Conservation (phyloP, 1,139 yeast genomes). For the Kodamaea anthophila region DNA sequence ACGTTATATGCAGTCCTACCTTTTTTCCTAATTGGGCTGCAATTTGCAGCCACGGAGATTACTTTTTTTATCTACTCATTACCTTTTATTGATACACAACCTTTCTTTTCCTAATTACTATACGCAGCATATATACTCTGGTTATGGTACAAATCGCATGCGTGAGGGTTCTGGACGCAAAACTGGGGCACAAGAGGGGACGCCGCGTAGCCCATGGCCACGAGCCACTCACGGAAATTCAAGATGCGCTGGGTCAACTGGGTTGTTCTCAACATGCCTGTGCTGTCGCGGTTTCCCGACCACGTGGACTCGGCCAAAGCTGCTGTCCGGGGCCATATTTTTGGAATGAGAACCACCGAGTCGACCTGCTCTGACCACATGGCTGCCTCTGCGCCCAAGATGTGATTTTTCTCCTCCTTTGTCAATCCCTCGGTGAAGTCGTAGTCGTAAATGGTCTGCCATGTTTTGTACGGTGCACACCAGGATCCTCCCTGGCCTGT, state of each 20-base stretch:
- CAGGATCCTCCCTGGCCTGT: constrained; percentile 37
- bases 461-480: constrained; percentile 47
- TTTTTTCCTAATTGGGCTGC: too few relatives aligned
- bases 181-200: constrained; percentile 38
- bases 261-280: constrained; percentile 26
- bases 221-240: constrained; percentile 40
- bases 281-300: constrained; percentile 36
- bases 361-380: constrained; percentile 45
- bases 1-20: too few relatives aligned
- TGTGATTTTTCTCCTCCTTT: constrained; percentile 23
- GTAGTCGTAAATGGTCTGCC: constrained; percentile 41
- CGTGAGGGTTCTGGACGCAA: constrained; percentile 36
- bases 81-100: too few relatives aligned
- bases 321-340: constrained; percentile 44
- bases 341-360: constrained; percentile 29
- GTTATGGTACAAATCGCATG: constrained; percentile 27
- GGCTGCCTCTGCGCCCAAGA: constrained; percentile 42
- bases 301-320: constrained; percentile 43
- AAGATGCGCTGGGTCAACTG: constrained; percentile 35
- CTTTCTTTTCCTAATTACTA: too few relatives aligned
- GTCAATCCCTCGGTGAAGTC: constrained; percentile 34
- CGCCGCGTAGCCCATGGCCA: constrained; percentile 31
- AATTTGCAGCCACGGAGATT: too few relatives aligned
- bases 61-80: too few relatives aligned
- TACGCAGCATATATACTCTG: constrained; percentile 10